These are phyloP conservation scores for Coniochaeta hoffmannii DNA, from an alignment of 2,329 filamentous ascomycete genomes.

Conservation along the genomic window DNA sequence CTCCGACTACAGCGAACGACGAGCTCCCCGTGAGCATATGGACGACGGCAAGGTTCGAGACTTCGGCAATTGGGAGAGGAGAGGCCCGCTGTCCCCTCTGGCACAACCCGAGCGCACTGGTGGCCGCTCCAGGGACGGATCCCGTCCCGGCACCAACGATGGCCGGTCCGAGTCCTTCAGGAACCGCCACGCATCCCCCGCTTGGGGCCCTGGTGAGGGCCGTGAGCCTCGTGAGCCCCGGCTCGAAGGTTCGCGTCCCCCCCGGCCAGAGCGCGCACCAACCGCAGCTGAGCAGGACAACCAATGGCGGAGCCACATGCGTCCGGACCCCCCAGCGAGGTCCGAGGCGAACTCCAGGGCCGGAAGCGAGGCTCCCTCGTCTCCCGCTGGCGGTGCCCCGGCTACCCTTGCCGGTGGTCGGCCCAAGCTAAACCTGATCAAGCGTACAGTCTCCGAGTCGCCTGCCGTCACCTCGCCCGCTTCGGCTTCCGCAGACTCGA, in stretches of 20 bases:
- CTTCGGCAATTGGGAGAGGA: slow-evolving; percentile 89
- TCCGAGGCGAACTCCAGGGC: slow-evolving; percentile 64
- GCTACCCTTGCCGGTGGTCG: slow-evolving; percentile 48
- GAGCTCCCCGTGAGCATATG: slow-evolving; percentile 59
- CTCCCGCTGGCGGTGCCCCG: slow-evolving; percentile 43
- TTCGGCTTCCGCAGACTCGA: slow-evolving; percentile 54
- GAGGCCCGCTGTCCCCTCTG: slow-evolving; percentile 76
- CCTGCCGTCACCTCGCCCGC: slow-evolving; percentile 38
- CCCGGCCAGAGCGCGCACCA: slow-evolving; percentile 57
- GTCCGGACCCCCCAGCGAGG: slow-evolving; percentile 61
- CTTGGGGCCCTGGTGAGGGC: slow-evolving; percentile 60
- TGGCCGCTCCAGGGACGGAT: slow-evolving; percentile 44
- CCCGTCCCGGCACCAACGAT: slow-evolving; percentile 47
- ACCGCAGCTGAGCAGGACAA: slow-evolving; percentile 90
- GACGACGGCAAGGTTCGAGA: slow-evolving; percentile 74
- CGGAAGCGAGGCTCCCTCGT: slow-evolving; percentile 67
- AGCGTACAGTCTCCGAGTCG: slow-evolving; percentile 81
- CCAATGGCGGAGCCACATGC: slow-evolving; percentile 89
- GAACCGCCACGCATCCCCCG: slow-evolving; percentile 62
- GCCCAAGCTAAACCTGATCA: slow-evolving; percentile 79
- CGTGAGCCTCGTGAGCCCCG: slow-evolving; percentile 32
- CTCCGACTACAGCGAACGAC: slow-evolving; percentile 54
- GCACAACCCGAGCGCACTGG: slow-evolving; percentile 40
- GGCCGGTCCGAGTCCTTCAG: slow-evolving; percentile 52
- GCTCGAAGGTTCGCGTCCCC: slow-evolving; percentile 72